Conservation (phyloP, 768 basidiomycete genomes). For the Boletus subparvulus region DNA sequence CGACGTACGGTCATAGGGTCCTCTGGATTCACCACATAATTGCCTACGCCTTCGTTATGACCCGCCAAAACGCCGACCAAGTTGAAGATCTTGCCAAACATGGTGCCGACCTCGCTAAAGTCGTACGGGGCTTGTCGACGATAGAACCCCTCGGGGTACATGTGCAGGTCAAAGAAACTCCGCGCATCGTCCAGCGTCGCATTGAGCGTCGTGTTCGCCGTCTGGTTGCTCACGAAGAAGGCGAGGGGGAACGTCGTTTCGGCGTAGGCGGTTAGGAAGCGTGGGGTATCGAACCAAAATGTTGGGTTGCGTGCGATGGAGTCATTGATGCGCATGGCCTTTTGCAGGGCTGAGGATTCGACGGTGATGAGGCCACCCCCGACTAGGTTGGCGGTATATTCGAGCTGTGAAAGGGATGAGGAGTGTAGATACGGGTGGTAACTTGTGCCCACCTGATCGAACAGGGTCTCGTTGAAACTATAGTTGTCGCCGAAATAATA, state of each 20-base stretch:
- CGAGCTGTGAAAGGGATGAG: conserved; percentile 11
- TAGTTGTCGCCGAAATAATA: conserved; percentile 28
- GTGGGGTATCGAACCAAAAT: conserved; percentile 21
- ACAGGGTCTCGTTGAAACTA: conserved; percentile 28
- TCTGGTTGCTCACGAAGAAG: conserved; percentile 27
- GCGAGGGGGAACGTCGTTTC: conserved; percentile 26
- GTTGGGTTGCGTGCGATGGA: conserved; percentile 27
- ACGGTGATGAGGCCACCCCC: conserved; percentile 21
- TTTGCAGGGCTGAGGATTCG: conserved; percentile 23
- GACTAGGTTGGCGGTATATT: conserved; percentile 16
- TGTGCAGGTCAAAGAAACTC: conserved; percentile 20
- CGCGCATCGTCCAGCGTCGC: conserved; percentile 15
- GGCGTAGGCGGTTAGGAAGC: conserved; percentile 21
- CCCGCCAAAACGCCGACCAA: conserved; percentile 14
- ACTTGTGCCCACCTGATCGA: conserved; percentile 10
- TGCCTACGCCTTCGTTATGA: conserved; percentile 16
- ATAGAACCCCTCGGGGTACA: conserved; percentile 19
- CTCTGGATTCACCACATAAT: conserved; percentile 11
- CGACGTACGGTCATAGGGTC: conserved; percentile 16
- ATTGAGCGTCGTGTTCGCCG: conserved; percentile 15
- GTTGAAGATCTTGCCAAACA: not conserved
- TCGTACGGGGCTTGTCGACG: conserved; percentile 20
- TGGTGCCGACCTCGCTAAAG: not conserved
- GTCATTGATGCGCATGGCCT: conserved; percentile 23
- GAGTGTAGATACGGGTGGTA: not conserved